Conservation (phyloP, 495 filamentous ascomycete species). For the Penicillium alfredii region DNA sequence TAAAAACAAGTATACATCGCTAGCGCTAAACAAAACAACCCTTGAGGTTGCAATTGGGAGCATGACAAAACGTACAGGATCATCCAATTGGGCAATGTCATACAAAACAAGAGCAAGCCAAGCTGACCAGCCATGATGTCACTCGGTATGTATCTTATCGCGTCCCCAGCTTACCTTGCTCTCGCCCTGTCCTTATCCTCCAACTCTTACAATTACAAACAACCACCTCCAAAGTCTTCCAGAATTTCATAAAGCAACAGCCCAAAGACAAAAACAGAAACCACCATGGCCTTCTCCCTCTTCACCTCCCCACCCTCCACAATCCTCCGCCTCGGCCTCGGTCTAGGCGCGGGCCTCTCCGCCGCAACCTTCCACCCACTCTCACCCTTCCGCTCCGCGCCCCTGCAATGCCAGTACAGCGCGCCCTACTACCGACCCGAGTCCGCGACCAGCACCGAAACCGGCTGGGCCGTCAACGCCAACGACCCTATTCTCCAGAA, state of each 20-base stretch:
- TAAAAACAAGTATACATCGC: too few relatives aligned
- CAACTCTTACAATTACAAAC: constrained; percentile 1
- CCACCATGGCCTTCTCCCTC: constrained; percentile 25
- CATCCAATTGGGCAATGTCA: too few relatives aligned
- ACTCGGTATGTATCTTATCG: not conserved
- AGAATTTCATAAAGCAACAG: not conserved
- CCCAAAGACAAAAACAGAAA: not conserved
- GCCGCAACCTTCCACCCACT: constrained; percentile 27
- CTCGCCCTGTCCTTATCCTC: not conserved
- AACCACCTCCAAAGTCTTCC: constrained; percentile 1
- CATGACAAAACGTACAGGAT: too few relatives aligned
- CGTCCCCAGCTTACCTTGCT: too few relatives aligned
- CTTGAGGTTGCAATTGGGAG: too few relatives aligned
- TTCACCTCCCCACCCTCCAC: constrained; percentile 29
- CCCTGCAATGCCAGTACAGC: constrained; percentile 37
- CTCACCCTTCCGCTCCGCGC: constrained; percentile 35
- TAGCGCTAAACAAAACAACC: too few relatives aligned
- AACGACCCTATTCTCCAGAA: constrained; percentile 22
- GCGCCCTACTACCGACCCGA: constrained; percentile 20
- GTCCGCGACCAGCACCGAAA: constrained; percentile 14
- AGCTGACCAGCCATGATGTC: too few relatives aligned
- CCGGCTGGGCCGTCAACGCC: constrained; percentile 24
- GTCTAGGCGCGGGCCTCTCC: constrained; percentile 35
- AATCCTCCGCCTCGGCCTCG: constrained; percentile 35
- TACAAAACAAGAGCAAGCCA: too few relatives aligned